Evolutionary conservation across 2,329 filamentous ascomycete species (phyloP).

Genomic region (Juglanconis sp.): DNA sequence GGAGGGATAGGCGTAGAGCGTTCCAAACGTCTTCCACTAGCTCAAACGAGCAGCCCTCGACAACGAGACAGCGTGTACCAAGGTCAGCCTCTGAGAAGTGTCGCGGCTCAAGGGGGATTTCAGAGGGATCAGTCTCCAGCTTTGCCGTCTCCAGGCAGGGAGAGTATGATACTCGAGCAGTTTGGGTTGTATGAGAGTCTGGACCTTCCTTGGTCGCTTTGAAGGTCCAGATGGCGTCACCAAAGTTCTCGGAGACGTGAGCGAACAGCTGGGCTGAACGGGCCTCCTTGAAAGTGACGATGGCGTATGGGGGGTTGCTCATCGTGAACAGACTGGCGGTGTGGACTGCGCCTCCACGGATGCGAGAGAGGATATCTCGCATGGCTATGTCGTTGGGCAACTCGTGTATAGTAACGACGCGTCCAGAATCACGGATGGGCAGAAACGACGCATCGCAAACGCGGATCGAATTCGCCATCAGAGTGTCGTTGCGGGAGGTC

Average conservation of each 20-base stretch:
- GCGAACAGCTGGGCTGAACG: background rate
- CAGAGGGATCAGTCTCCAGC: background rate
- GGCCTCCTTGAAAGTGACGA: constrained; percentile 8
- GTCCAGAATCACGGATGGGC: background rate
- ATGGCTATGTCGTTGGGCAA: background rate
- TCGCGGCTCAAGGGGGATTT: background rate
- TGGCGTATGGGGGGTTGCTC: background rate
- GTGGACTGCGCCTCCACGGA: constrained; percentile 1
- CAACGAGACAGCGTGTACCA: constrained; percentile 2
- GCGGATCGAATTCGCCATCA: background rate
- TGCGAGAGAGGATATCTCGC: constrained; percentile 1
- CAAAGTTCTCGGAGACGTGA: background rate
- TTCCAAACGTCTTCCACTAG: background rate
- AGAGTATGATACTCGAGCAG: background rate
- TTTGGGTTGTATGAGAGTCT: background rate
- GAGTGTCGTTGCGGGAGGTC: background rate
- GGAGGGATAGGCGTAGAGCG: background rate
- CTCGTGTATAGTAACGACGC: background rate
- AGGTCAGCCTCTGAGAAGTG: background rate
- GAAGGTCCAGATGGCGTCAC: background rate
- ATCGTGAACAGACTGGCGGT: background rate
- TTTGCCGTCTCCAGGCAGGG: background rate
- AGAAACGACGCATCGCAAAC: background rate
- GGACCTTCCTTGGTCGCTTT: background rate
- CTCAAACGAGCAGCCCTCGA: background rate